Conservation (phyloP, 208 protist genomes). For the Spongospora subterranea region DNA sequence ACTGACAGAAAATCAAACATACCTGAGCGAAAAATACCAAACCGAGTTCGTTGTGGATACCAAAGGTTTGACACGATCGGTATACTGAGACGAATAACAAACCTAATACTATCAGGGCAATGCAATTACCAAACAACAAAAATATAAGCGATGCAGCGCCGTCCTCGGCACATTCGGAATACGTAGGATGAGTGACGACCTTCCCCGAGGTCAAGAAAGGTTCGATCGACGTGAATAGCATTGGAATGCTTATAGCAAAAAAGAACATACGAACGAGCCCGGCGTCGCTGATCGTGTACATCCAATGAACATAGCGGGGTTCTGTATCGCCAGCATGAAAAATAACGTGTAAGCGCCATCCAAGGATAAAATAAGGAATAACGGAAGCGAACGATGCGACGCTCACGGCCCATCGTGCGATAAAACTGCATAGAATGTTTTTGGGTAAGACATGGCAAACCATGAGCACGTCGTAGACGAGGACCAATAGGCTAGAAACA, state of each 20-base stretch:
- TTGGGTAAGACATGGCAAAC: not conserved
- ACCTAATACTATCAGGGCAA: not conserved
- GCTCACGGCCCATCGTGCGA: slow-evolving; percentile 43
- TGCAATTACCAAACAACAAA: not conserved
- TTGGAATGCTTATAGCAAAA: not conserved
- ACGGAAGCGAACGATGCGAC: not conserved
- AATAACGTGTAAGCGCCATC: slow-evolving; percentile 29
- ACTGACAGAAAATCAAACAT: not conserved
- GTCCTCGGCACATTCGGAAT: not conserved
- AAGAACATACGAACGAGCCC: slow-evolving; percentile 34
- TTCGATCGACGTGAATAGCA: slow-evolving; percentile 6
- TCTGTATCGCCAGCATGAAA: slow-evolving; percentile 7
- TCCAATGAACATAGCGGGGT: not conserved
- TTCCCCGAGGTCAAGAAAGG: not conserved
- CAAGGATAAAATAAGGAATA: not conserved
- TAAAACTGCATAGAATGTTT: not conserved
- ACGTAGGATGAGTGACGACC: not conserved
- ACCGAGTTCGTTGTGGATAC: slow-evolving; percentile 3
- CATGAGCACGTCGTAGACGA: not conserved
- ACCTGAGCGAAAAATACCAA: not conserved
- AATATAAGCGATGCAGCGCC: not conserved
- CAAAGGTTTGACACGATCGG: not conserved
- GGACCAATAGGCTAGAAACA: not conserved
- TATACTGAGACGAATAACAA: not conserved
- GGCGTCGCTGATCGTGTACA: slow-evolving; percentile 15